These are phyloP conservation scores for Termitomyces sp. DNA, from an alignment of 768 basidiomycete genomes.

Conservation along the genomic window DNA sequence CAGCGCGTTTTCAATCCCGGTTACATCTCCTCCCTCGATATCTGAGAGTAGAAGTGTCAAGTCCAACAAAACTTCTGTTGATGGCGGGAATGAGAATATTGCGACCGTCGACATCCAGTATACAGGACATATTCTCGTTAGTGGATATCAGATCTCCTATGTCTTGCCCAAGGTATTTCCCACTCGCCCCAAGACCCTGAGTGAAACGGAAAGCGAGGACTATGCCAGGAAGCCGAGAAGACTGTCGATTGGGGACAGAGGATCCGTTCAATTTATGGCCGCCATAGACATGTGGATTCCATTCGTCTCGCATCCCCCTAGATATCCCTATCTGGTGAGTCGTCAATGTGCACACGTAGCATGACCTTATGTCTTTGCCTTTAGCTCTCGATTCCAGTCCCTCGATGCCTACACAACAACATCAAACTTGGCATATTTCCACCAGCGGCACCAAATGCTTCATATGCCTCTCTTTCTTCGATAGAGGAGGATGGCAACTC, in stretches of 20 bases:
- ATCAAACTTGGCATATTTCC: slow-evolving; percentile 75
- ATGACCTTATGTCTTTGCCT: slow-evolving; percentile 7
- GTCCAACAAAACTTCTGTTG: slow-evolving; percentile 30
- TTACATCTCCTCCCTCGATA: slow-evolving; percentile 28
- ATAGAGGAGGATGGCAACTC: slow-evolving; percentile 64
- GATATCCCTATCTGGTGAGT: slow-evolving; percentile 72
- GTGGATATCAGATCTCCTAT: slow-evolving; percentile 74
- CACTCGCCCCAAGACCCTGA: slow-evolving; percentile 22
- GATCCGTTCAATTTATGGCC: slow-evolving; percentile 73
- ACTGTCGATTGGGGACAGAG: slow-evolving; percentile 58
- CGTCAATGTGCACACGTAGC: neutral
- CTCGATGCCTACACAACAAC: slow-evolving; percentile 75
- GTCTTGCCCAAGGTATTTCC: slow-evolving; percentile 70
- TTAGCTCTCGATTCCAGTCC: slow-evolving; percentile 75
- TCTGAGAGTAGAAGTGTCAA: slow-evolving; percentile 33
- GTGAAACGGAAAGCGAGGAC: slow-evolving; percentile 30
- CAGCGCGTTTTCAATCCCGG: slow-evolving; percentile 46
- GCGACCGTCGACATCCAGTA: slow-evolving; percentile 63
- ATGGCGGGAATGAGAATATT: slow-evolving; percentile 25
- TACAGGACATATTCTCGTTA: slow-evolving; percentile 74
- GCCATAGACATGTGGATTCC: slow-evolving; percentile 78
- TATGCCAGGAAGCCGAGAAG: slow-evolving; percentile 39
- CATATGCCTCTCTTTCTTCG: slow-evolving; percentile 74
- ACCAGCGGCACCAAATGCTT: slow-evolving; percentile 50
- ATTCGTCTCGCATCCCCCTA: slow-evolving; percentile 62